Evolutionary conservation across 1,139 yeast species (phyloP).

Genomic region (Kodamaea fungicola): DNA sequence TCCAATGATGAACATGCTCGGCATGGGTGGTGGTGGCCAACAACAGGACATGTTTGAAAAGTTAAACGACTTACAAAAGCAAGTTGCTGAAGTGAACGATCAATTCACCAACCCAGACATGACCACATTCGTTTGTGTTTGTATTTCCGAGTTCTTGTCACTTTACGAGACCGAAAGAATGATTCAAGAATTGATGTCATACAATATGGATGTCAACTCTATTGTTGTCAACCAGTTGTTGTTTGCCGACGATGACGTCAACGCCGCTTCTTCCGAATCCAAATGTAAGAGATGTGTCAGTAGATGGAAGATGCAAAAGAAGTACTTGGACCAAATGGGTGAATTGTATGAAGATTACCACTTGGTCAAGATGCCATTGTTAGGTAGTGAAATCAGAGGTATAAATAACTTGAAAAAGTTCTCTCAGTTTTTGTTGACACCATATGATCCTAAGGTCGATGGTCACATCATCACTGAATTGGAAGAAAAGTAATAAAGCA

Average conservation of each 20-base stretch:
- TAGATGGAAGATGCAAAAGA: conserved; percentile 94
- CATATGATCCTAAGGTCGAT: conserved; percentile 66
- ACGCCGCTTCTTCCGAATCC: conserved; percentile 28
- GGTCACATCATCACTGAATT: conserved; percentile 60
- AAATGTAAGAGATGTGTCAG: conserved; percentile 85
- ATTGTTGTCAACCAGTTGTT: conserved; percentile 91
- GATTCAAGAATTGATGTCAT: conserved; percentile 92
- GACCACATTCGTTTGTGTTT: conserved; percentile 95
- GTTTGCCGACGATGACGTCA: conserved; percentile 65
- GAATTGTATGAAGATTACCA: conserved; percentile 95
- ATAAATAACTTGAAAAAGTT: conserved; percentile 76
- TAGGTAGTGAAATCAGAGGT: conserved; percentile 93
- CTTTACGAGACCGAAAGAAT: conserved; percentile 95
- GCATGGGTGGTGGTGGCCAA: conserved; percentile 59
- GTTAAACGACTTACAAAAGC: conserved; percentile 76
- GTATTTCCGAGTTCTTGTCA: conserved; percentile 93
- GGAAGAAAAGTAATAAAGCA: conserved; percentile 44
- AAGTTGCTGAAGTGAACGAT: conserved; percentile 83
- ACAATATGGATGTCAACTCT: conserved; percentile 93
- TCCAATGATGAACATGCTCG: conserved; percentile 78
- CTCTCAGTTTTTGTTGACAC: conserved; percentile 63
- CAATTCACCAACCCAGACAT: conserved; percentile 95
- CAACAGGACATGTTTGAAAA: conserved; percentile 80
- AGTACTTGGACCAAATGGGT: conserved; percentile 89
- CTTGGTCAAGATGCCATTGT: conserved; percentile 88